These are phyloP conservation scores for Salix suchowensis DNA, from an alignment of 345 rosid species.

Conservation along the genomic window DNA sequence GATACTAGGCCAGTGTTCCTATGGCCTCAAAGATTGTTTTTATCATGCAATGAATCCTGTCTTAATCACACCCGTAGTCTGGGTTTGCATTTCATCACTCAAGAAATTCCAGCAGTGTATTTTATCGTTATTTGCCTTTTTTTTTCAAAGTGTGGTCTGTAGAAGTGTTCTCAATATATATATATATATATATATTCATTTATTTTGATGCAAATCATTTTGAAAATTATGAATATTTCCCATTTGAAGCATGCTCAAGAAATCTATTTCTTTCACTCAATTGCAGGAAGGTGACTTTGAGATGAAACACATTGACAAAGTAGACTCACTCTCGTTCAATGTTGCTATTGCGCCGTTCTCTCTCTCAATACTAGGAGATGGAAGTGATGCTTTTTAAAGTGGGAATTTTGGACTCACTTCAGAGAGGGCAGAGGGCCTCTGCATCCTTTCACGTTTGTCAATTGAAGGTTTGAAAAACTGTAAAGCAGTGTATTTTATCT, in stretches of 20 bases:
- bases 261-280: neutral
- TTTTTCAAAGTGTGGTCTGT: neutral
- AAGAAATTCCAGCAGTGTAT: neutral
- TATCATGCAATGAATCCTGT: neutral
- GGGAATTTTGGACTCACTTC: neutral
- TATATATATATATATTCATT: too few relatives aligned
- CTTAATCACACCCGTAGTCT: neutral
- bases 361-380: constrained; percentile 55
- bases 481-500: neutral
- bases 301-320: constrained; percentile 63
- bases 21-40: neutral
- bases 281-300: constrained; percentile 78
- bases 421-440: neutral
- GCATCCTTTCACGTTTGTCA: constrained; percentile 1
- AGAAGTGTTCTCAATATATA: neutral
- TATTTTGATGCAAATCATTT: neutral
- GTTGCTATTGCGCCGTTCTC: constrained; percentile 67
- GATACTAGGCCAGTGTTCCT: neutral
- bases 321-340: constrained; percentile 50
- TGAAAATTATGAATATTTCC: neutral
- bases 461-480: constrained; percentile 5
- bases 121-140: neutral
- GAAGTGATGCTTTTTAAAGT: constrained; percentile 33
- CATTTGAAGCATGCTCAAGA: neutral
- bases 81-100: neutral